Evolutionary conservation across 2,329 filamentous ascomycete species (phyloP), one percentile per base, ranked within the genome.

Genomic region (Dendrostoma leiphaemia): DNA sequence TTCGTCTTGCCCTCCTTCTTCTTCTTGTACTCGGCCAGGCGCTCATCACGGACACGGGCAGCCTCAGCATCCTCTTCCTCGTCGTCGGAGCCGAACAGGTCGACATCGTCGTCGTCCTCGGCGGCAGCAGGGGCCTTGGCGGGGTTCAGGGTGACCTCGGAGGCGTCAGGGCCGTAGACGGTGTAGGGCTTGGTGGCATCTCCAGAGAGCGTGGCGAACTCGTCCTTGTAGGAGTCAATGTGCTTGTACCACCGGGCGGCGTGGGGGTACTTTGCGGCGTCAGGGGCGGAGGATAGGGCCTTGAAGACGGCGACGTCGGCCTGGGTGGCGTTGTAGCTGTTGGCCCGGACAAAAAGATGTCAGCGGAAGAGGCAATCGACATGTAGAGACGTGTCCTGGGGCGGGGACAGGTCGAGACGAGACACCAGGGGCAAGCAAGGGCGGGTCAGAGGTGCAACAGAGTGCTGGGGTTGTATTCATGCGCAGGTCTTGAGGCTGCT

Each of bases 241-340:
- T 99, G 93, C 85, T 95, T 96, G 86, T 96, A 97, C 94, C 94
- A 99, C 76, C 94, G 89, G 71, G 90, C 91, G 70, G 89, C 91
- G 80, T 96, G 82, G 69, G 93, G 91, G 86, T 89, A 96, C 82
- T 96, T 96, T 74, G 82, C 80, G 68, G 88, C 83, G 64, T 88
- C 85, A 66, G 94, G 94, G 58, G 84, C 76, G 65, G 81, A 76
- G 69, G 81, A 86, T 73, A 97, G 75, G 69, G 89, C 89, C 85
- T 97, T 96, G 89, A 89, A 97, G 79, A 85, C 85, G 75, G 88
- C 89, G 69, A 95, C 93, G 81, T 99, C 94, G 77, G 94, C 94
- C 83, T 99, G 94, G 67, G 90, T 90, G 67, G 92, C 88, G 62
- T 76, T 75, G 70, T 77, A 73, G 61, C 77, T 84, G 59, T 43